Evolutionary conservation across 2,329 filamentous ascomycete genomes (phyloP).

Genomic region (Colletotrichum scovillei): DNA sequence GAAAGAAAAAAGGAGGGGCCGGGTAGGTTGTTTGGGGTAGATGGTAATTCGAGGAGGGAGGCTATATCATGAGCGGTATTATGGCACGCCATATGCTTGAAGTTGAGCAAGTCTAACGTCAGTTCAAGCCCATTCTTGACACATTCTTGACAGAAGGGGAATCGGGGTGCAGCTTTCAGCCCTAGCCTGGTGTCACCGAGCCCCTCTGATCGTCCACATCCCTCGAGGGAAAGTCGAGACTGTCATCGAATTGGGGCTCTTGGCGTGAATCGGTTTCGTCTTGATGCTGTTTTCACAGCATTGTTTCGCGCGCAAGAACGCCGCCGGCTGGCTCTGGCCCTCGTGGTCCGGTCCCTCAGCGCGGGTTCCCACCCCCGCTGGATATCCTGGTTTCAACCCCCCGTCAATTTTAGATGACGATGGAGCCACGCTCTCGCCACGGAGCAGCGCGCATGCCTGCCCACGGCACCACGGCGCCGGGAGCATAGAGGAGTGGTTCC

Average conservation of each 20-base stretch:
- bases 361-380: not conserved
- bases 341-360: not conserved
- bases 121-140: no score
- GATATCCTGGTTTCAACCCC: conserved; percentile 25
- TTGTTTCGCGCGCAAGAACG: not conserved
- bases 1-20: not conserved
- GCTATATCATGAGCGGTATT: conserved; percentile 13
- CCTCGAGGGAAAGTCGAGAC: not conserved
- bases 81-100: conserved; percentile 2
- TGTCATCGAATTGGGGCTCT: not conserved
- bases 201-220: not conserved
- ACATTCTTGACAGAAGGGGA: no score
- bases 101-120: not conserved
- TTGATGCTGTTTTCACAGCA: not conserved
- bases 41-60: not conserved
- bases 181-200: conserved; percentile 13
- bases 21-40: conserved; percentile 10
- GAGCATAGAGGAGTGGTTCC: not conserved
- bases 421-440: conserved; percentile 32
- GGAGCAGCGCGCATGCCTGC: conserved; percentile 19
- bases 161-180: not conserved
- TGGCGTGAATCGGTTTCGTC: not conserved
- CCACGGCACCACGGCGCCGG: conserved; percentile 19
- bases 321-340: not conserved
- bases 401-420: conserved; percentile 29